phyloP scores from a whole-genome alignment of 2,329 filamentous ascomycete genomes.

The Penicillium brevicompactum region DNA sequence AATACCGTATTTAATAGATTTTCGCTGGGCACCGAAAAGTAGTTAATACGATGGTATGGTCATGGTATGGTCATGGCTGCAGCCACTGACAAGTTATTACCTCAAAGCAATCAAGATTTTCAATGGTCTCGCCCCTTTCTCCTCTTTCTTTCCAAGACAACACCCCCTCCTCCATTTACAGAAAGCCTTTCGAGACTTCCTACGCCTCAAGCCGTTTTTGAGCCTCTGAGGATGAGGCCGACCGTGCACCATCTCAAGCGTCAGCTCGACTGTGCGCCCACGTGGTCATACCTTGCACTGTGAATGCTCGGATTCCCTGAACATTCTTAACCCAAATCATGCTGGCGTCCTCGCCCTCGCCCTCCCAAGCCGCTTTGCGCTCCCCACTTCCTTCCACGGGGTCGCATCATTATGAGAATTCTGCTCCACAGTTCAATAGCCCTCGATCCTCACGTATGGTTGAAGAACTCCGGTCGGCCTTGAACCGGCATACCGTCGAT shows the following conservation, averaged over 20 bases:
- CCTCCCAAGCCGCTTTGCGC: constrained; percentile 41
- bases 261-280: constrained; percentile 40
- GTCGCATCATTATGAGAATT: constrained; percentile 34
- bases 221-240: constrained; percentile 29
- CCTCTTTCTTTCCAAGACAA: not conserved
- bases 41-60: not conserved
- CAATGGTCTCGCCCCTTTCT: not conserved
- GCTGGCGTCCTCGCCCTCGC: constrained; percentile 46
- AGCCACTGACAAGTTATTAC: not conserved
- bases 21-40: too few relatives aligned
- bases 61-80: not conserved
- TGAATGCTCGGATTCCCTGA: constrained; percentile 19
- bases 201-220: not conserved
- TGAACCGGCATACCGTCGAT: constrained; percentile 43
- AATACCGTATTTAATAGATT: not conserved
- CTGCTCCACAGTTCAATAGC: constrained; percentile 33
- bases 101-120: not conserved
- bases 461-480: constrained; percentile 43
- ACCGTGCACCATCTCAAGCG: constrained; percentile 36
- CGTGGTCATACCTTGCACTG: constrained; percentile 36
- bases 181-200: not conserved
- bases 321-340: constrained; percentile 30
- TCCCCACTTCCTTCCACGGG: constrained; percentile 24
- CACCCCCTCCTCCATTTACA: not conserved
- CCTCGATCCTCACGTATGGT: constrained; percentile 40